Base-by-base conservation (phyloP, 805 yeast genomes). In the Metschnikowia gelsemii region DNA sequence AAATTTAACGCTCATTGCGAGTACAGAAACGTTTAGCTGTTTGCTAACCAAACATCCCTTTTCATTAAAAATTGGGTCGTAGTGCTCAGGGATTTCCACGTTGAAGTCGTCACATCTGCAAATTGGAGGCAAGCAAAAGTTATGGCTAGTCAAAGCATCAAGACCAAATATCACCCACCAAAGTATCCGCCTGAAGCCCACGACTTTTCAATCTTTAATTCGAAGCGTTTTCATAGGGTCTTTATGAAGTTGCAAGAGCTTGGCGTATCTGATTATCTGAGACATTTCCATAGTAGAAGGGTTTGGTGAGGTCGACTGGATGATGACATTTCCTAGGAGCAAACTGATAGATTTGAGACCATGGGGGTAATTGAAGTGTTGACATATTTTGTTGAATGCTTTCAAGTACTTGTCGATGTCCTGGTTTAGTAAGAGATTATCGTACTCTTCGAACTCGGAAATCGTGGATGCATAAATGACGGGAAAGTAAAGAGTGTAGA, bases 131-230 rank as follows among this genome's bases (percentile, higher is more conserved):
- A 76, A 57, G 54, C 79, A 71, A 35, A 75, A 75, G 47, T 79
- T 78, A 43, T 78, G 72, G 27, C 82, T 72, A 7, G 80, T 75
- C 45, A 76, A 65, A 3, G 77, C 71, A 55, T 80, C 87, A 45
- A 80, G 58, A 20, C 78, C 76, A 46, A 79, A 78, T 6, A 80
- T 75, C 27, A 78, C 80, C 84, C 84, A 80, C 84, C 85, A 80
- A n/a, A 80, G 55, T 39, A 78, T 55, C 54, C 85, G 66, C 56
- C 82, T 65, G 35, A 72, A 64, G 45, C 77, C 79, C 5, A 80
- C 70, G 17, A 71, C 64, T 38, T 68, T 70, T 55, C 68, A 62
- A 46, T 78, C 76, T 2, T 69, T 63, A 26, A 78, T 67, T 29
- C 73, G 69, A 44, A 79, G 75, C 32, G 74, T 70, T 1, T 69